Conservation (phyloP, 139 green algal genomes). For the Picochlorum sp. region DNA sequence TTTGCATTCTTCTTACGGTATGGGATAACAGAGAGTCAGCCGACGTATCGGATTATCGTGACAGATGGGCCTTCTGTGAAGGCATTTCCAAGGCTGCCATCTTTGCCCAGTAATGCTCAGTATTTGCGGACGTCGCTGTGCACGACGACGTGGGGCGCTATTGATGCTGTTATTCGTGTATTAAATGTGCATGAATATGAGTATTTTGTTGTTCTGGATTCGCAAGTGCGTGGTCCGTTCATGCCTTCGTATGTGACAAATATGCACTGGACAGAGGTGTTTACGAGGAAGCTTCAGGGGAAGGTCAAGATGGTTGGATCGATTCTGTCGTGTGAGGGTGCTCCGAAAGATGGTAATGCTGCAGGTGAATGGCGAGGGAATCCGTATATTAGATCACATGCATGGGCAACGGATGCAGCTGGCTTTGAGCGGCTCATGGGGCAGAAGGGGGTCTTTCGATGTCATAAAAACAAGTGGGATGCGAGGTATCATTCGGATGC, state of each 20-base stretch:
- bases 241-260: conserved; percentile 29
- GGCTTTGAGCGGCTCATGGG: conserved; percentile 10
- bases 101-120: conserved; percentile 23
- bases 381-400: conserved; percentile 20
- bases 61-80: conserved; percentile 13
- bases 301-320: conserved; percentile 38
- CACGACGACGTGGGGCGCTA: conserved; percentile 15
- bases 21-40: conserved; percentile 12
- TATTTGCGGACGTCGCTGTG: conserved; percentile 19
- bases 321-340: conserved; percentile 33
- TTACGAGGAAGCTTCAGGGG: conserved; percentile 18
- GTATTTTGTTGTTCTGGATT: conserved; percentile 37
- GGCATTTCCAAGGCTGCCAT: conserved; percentile 8
- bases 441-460: conserved; percentile 20
- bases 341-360: conserved; percentile 21
- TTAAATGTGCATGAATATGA: background rate
- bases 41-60: conserved; percentile 22
- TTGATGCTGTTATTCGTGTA: conserved; percentile 2
- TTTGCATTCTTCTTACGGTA: conserved; percentile 28
- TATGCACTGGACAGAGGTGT: conserved; percentile 32
- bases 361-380: conserved; percentile 24
- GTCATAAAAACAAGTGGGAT: conserved; percentile 26
- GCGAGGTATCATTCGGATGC: conserved; percentile 22
- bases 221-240: conserved; percentile 33
- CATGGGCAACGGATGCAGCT: conserved; percentile 21